These are phyloP conservation scores for Scenedesmus sp. DNA, from an alignment of 163 green algal species.

Conservation along the genomic window DNA sequence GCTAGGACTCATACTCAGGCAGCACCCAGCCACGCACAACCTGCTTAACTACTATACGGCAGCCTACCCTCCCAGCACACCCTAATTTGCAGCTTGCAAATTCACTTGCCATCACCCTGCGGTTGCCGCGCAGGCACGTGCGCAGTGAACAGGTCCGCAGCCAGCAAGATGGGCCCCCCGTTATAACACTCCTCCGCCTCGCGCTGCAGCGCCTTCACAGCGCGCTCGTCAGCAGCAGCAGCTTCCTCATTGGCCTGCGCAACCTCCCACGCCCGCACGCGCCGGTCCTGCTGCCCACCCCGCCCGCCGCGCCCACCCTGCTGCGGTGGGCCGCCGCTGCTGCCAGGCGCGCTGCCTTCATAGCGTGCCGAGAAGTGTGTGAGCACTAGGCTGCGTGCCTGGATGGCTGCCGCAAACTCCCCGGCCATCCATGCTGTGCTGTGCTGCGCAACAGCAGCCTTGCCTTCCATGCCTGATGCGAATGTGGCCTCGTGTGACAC, in stretches of 20 bases:
- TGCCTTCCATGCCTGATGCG: slow-evolving; percentile 65
- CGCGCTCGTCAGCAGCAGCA: slow-evolving; percentile 5
- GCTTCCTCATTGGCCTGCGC: background rate
- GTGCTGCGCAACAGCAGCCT: slow-evolving; percentile 90
- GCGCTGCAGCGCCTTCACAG: slow-evolving; percentile 5
- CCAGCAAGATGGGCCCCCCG: slow-evolving; percentile 21
- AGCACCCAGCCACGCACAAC: too few species aligned
- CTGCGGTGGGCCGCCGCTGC: background rate
- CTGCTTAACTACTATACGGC: too few species aligned
- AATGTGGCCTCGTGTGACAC: slow-evolving; percentile 97
- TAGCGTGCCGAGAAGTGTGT: slow-evolving; percentile 95
- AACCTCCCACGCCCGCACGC: background rate
- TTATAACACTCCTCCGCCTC: slow-evolving; percentile 31
- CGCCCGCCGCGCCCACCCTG: background rate
- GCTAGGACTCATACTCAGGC: too few species aligned
- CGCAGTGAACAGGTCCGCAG: slow-evolving; percentile 39
- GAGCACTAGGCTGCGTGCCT: slow-evolving; percentile 85
- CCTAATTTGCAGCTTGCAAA: too few species aligned
- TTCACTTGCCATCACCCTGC: background rate
- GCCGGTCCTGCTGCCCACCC: background rate
- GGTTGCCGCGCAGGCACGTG: slow-evolving; percentile 27
- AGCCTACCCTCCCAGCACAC: too few species aligned
- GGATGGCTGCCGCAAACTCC: slow-evolving; percentile 81
- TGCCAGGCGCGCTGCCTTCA: slow-evolving; percentile 45
- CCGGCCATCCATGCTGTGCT: slow-evolving; percentile 93